A percentile compares a stretch with the other conserved stretches of the same genome.
phyloP scores from a whole-genome alignment of 495 filamentous ascomycete species.

The Penicillium psychrofluorescens region DNA sequence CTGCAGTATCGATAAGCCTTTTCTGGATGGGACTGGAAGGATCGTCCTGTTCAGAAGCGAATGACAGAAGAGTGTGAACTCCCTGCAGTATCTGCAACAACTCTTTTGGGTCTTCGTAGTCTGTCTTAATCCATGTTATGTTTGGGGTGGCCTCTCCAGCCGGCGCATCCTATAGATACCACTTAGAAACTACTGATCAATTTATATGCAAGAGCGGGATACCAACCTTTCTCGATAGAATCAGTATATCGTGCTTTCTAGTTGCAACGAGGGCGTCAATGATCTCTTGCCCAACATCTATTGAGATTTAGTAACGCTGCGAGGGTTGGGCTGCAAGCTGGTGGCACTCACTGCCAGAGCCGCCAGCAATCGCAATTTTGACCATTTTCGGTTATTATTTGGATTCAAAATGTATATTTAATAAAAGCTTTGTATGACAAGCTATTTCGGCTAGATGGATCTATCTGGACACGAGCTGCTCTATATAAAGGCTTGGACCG shows the following conservation, averaged over 20 bases:
- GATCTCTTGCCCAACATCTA: slow-evolving; percentile 48
- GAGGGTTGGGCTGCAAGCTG: background rate
- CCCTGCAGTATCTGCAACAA: slow-evolving; percentile 36
- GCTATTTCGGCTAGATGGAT: too few species aligned
- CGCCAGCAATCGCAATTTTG: slow-evolving; percentile 48
- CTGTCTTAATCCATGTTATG: slow-evolving; percentile 29
- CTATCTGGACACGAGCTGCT: too few species aligned
- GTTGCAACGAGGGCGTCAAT: slow-evolving; percentile 43
- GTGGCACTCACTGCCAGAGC: slow-evolving; percentile 37
- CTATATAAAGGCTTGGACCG: too few species aligned
- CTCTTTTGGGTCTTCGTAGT: slow-evolving; percentile 33
- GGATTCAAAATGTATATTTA: too few species aligned
- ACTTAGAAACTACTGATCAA: background rate
- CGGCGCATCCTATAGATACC: slow-evolving; percentile 4
- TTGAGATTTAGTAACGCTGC: slow-evolving; percentile 1
- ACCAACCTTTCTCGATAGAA: slow-evolving; percentile 40
- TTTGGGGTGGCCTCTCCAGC: slow-evolving; percentile 2
- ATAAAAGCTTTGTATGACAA: too few species aligned
- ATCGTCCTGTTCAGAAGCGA: slow-evolving; percentile 33
- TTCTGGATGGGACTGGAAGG: slow-evolving; percentile 28
- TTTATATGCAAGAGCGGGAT: background rate
- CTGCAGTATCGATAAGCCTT: slow-evolving; percentile 52
- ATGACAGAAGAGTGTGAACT: slow-evolving; percentile 49
- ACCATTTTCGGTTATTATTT: slow-evolving; percentile 33
- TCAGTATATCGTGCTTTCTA: slow-evolving; percentile 44